phyloP scores from a whole-genome alignment of 2,329 filamentous ascomycete genomes.

The Ilyonectria sp. region DNA sequence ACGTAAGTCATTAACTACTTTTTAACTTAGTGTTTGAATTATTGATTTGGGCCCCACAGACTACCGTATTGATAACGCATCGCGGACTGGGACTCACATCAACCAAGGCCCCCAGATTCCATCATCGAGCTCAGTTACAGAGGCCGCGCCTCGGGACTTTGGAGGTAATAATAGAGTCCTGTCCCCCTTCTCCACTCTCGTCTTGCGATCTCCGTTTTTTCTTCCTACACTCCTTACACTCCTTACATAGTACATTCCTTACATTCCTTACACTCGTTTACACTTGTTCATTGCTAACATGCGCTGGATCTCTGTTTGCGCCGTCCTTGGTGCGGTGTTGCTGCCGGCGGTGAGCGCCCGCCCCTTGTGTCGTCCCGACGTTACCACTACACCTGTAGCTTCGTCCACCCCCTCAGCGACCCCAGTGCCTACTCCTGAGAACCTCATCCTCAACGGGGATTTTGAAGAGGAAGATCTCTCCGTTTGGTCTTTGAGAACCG shows the following conservation, averaged over 20 bases:
- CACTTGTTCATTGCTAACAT: slow-evolving; percentile 33
- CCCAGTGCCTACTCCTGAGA: background rate
- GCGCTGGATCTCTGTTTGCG: slow-evolving; percentile 36
- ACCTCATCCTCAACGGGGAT: slow-evolving; percentile 10
- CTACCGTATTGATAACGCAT: background rate
- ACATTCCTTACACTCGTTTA: background rate
- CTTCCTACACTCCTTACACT: slow-evolving; percentile 8
- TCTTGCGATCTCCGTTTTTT: background rate
- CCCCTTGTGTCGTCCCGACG: slow-evolving; percentile 24
- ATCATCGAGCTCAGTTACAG: background rate
- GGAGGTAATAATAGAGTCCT: background rate
- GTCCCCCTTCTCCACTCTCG: background rate
- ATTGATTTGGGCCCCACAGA: background rate
- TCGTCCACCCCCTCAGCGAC: no score
- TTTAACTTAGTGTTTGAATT: background rate
- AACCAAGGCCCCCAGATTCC: background rate
- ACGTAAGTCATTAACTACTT: background rate
- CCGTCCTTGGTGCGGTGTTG: slow-evolving; percentile 25
- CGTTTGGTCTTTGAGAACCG: slow-evolving; percentile 20
- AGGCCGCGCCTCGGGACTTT: background rate
- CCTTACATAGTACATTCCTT: background rate
- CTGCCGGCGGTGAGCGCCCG: slow-evolving; percentile 21
- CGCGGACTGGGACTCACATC: no score
- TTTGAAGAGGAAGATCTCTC: slow-evolving; percentile 21
- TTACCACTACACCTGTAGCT: background rate